These are phyloP conservation scores for Pyrenochaeta sp. DNA, from an alignment of 2,329 filamentous ascomycete genomes.

Conservation along the genomic window DNA sequence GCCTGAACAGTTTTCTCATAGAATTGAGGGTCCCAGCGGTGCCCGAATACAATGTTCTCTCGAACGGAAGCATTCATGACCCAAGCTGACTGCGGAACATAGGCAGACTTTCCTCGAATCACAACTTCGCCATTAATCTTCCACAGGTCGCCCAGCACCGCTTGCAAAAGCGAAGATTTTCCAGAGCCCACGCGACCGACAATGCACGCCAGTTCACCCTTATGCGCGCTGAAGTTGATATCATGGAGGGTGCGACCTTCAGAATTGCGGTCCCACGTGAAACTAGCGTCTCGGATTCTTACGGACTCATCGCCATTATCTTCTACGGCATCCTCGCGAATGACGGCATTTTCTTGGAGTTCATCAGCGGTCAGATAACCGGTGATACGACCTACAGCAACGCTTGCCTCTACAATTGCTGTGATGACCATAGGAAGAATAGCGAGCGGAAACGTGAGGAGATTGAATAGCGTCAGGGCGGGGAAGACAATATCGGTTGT, in stretches of 20 bases:
- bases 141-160: slow-evolving; percentile 89
- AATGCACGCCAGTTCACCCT: slow-evolving; percentile 91
- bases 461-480: slow-evolving; percentile 89
- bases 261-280: slow-evolving; percentile 93
- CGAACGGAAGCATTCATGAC: slow-evolving; percentile 97
- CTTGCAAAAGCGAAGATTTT: slow-evolving; percentile 91
- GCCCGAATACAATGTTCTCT: slow-evolving; percentile 96
- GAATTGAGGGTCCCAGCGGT: slow-evolving; percentile 91
- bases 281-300: slow-evolving; percentile 81
- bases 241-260: slow-evolving; percentile 74
- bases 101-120: slow-evolving; percentile 83
- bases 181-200: slow-evolving; percentile 94
- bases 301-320: slow-evolving; percentile 87
- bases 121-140: slow-evolving; percentile 85
- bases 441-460: slow-evolving; percentile 92
- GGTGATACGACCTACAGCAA: slow-evolving; percentile 86
- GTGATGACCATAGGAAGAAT: slow-evolving; percentile 98
- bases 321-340: slow-evolving; percentile 72
- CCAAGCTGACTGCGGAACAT: slow-evolving; percentile 93
- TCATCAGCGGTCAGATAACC: slow-evolving; percentile 88
- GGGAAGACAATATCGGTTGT: slow-evolving; percentile 97
- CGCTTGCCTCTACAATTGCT: slow-evolving; percentile 92
- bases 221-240: slow-evolving; percentile 87
- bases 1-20: slow-evolving; percentile 93
- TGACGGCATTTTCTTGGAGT: slow-evolving; percentile 84